Evolutionary conservation across 495 filamentous ascomycete species (phyloP).

Genomic region (Cryomyces minteri): DNA sequence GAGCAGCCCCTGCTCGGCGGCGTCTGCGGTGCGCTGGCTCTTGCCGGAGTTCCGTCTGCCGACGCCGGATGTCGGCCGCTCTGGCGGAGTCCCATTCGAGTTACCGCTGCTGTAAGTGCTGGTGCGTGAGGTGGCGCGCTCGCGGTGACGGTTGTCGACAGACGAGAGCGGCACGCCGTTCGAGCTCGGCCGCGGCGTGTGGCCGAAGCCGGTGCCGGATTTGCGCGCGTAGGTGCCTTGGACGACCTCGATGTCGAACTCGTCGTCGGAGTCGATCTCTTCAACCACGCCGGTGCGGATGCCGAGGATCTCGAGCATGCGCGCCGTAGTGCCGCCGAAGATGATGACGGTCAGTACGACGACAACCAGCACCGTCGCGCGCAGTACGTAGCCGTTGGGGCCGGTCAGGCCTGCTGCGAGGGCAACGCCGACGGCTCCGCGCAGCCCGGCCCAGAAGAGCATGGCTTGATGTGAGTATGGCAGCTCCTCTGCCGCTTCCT

Average conservation of each 20-base stretch:
- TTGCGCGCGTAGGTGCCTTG: constrained; percentile 49
- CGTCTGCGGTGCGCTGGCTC: constrained; percentile 21
- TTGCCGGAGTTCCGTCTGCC: constrained; percentile 30
- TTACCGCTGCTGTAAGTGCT: constrained; percentile 37
- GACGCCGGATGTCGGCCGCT: constrained; percentile 24
- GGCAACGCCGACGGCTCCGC: constrained; percentile 90
- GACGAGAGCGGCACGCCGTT: constrained; percentile 31
- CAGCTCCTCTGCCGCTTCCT: constrained; percentile 71
- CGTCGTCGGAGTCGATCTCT: constrained; percentile 91
- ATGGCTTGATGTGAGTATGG: constrained; percentile 89
- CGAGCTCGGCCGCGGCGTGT: constrained; percentile 44
- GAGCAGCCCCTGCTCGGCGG: constrained; percentile 50
- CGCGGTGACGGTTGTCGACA: constrained; percentile 22
- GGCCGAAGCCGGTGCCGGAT: constrained; percentile 46
- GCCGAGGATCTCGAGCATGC: constrained; percentile 90
- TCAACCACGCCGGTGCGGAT: constrained; percentile 93
- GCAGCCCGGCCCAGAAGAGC: constrained; percentile 96
- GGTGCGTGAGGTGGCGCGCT: constrained; percentile 13
- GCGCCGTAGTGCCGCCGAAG: constrained; percentile 93
- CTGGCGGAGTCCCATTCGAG: constrained; percentile 8
- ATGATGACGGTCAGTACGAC: constrained; percentile 97
- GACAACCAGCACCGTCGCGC: constrained; percentile 87
- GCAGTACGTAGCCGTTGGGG: constrained; percentile 55
- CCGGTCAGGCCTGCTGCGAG: constrained; percentile 78
- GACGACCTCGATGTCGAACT: constrained; percentile 90